Percentiles rank a stretch among this genome's conserved stretches.
phyloP scores from a whole-genome alignment of 192 early-diverging fungal genomes.

The Coemansia pectinata region DNA sequence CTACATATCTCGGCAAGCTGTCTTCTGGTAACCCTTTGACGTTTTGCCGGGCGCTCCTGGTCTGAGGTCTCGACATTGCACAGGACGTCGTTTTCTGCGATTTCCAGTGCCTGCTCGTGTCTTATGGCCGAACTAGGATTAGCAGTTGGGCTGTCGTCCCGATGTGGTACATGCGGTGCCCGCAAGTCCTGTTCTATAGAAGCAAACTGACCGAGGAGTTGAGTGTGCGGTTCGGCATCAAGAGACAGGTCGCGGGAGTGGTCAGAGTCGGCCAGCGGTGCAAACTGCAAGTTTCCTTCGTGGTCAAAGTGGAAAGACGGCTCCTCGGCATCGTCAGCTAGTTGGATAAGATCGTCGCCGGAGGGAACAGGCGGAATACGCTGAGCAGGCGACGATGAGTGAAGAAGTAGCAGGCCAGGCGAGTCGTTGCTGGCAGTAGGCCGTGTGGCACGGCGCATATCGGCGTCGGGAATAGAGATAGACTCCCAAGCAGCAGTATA shows the following conservation, averaged over 20 bases:
- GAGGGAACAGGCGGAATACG: background rate
- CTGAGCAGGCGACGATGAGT: background rate
- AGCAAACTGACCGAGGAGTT: background rate
- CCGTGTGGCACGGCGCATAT: background rate
- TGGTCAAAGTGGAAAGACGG: conserved; percentile 26
- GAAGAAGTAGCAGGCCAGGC: background rate
- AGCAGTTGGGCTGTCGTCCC: background rate
- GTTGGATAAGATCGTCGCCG: background rate
- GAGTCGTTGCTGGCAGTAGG: background rate
- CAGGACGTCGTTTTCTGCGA: conserved; percentile 9
- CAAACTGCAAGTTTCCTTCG: conserved; percentile 36
- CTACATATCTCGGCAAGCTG: background rate
- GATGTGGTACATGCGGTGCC: background rate
- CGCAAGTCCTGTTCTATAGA: background rate
- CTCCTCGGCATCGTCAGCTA: background rate
- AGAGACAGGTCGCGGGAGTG: background rate
- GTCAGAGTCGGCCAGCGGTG: background rate
- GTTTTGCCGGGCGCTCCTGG: background rate
- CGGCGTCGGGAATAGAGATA: conserved; percentile 8
- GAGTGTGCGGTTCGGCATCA: background rate
- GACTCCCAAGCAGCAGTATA: conserved; percentile 9
- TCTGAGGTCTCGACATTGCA: background rate
- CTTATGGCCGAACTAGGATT: background rate
- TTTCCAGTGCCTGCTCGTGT: conserved; percentile 8
- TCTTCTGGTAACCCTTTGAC: background rate